Conservation (phyloP, 225 moss, liverwort and hornwort species). For the Pleurozium schreberi region DNA sequence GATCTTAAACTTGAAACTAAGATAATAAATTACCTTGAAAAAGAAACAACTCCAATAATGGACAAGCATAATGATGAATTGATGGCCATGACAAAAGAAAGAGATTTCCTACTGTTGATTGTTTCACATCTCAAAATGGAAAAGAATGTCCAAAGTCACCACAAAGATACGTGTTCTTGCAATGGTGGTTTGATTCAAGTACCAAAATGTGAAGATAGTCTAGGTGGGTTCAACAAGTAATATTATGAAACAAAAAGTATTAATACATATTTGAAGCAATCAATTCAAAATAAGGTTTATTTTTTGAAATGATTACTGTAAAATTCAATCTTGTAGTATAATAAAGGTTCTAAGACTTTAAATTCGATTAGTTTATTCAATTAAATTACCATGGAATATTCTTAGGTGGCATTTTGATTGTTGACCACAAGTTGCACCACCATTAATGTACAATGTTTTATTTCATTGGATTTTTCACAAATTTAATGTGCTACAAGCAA, state of each 20-base stretch:
- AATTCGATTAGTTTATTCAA: background rate
- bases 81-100: background rate
- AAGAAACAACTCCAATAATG: background rate
- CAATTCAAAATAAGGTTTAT: background rate
- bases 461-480: background rate
- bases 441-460: no score
- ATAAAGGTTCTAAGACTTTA: background rate
- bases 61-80: background rate
- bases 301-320: no score
- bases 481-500: no score
- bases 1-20: background rate
- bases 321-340: background rate
- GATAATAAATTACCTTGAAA: background rate
- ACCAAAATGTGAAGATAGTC: background rate
- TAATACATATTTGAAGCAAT: background rate
- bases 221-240: background rate
- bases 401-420: no score
- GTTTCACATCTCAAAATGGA: background rate
- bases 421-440: fast-evolving
- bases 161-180: background rate
- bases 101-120: background rate
- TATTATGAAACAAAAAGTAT: background rate
- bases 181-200: background rate
- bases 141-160: background rate
- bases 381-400: no score